phyloP scores from a whole-genome alignment of 768 basidiomycete genomes.

The Xanthoconium stramineum region DNA sequence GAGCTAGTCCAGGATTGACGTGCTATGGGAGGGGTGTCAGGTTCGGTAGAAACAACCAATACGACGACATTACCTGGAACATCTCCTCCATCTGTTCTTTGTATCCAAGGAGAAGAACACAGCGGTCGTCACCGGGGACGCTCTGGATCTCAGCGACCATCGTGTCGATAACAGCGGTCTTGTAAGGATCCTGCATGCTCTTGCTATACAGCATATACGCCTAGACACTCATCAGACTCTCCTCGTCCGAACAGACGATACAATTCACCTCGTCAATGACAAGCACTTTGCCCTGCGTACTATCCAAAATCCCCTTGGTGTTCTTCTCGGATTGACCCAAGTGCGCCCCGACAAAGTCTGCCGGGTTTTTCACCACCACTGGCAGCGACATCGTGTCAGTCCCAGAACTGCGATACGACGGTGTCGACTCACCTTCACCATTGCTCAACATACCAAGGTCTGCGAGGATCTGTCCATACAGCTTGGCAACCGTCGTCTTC shows the following conservation, averaged over 20 bases:
- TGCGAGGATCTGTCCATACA: constrained; percentile 62
- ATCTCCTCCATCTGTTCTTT: constrained; percentile 65
- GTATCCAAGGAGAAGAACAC: constrained; percentile 65
- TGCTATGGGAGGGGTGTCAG: constrained; percentile 41
- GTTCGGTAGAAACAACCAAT: background rate
- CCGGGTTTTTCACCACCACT: constrained; percentile 68
- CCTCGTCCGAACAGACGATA: background rate
- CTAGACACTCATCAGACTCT: constrained; percentile 30
- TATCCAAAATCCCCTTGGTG: constrained; percentile 62
- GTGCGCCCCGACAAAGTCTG: constrained; percentile 60
- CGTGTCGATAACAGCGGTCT: constrained; percentile 71
- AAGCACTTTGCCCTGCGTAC: constrained; percentile 60
- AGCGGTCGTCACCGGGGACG: constrained; percentile 66
- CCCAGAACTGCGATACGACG: background rate
- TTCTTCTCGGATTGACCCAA: constrained; percentile 62
- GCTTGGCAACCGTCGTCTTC: constrained; percentile 67
- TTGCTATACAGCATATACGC: constrained; percentile 66
- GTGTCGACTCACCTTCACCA: constrained; percentile 54
- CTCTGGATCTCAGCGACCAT: constrained; percentile 74
- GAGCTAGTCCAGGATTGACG: constrained; percentile 65
- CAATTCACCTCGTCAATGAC: constrained; percentile 63
- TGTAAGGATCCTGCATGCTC: constrained; percentile 45
- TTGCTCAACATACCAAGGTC: constrained; percentile 66
- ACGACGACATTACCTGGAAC: constrained; percentile 54
- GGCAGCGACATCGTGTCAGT: background rate